Evolutionary conservation across 2,329 filamentous ascomycete genomes (phyloP).

Genomic region (Nemania bipapillata): DNA sequence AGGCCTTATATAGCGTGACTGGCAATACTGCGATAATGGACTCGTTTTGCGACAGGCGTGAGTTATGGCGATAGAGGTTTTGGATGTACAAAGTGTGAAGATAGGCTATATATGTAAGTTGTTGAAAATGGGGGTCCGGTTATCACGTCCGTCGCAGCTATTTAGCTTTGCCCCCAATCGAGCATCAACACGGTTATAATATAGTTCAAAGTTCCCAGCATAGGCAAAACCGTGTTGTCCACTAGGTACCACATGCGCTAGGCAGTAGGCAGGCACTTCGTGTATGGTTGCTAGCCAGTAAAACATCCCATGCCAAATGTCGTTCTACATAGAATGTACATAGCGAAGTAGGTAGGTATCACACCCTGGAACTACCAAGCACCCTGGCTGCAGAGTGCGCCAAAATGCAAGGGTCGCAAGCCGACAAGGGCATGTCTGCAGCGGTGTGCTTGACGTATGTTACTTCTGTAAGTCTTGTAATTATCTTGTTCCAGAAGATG

Average conservation of each 20-base stretch:
- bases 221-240: not conserved
- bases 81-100: too few relatives aligned
- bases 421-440: constrained; percentile 6
- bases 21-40: too few relatives aligned
- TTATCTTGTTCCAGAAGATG: not conserved
- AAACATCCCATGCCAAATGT: not conserved
- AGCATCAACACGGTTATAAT: not conserved
- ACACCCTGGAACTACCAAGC: not conserved
- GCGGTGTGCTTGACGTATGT: constrained; percentile 18
- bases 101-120: too few relatives aligned
- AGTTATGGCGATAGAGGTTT: too few relatives aligned
- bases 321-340: not conserved
- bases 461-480: not conserved
- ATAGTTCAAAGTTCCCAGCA: not conserved
- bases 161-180: too few relatives aligned
- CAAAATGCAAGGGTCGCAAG: constrained; percentile 5
- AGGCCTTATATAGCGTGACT: too few relatives aligned
- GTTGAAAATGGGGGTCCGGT: too few relatives aligned
- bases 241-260: not conserved
- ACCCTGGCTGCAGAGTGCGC: constrained; percentile 5
- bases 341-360: not conserved
- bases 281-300: not conserved
- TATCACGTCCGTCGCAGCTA: too few relatives aligned
- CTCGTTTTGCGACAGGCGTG: too few relatives aligned
- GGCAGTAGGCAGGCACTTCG: too few relatives aligned